Base-by-base conservation (phyloP, 371 early-diverging fungal genomes). In the Mucor plumbeus region DNA sequence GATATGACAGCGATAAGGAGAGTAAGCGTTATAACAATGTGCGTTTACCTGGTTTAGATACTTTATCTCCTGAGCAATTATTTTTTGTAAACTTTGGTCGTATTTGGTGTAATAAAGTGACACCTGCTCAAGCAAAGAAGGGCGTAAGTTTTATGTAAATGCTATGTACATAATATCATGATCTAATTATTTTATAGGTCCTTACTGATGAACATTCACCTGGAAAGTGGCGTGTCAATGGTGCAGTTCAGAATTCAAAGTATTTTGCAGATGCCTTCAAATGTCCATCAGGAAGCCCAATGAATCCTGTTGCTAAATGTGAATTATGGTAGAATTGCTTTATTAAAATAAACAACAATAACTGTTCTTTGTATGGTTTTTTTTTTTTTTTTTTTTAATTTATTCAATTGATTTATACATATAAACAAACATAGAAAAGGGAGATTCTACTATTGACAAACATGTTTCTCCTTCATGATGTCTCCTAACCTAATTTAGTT, bases 261-360 rank as follows among this genome's bases (percentile, higher is more conserved):
- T 68, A 81, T n/a, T 93, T 93, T 78, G 79, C 88, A 3, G 60
- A 85, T 13, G 88, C 83, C 4, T 93, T 87, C 77, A 72, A 82
- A 9, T 93, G 92, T 59, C 77, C 81, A 26, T 71, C 69, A 17
- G 78, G 77, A 19, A 72, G 77, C 9, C 79, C 77, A 2, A 86
- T 88, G 86, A 88, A 88, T 38, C 87, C 88, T 15, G 59, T 44
- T 17, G 68, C 79, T 7, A 85, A 86, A 63, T 86, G 86, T 61
- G 70, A 76, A 36, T 59, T 86, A 10, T 85, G 86, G 86, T 87
- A 81, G 11, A 50, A 44, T 5, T 44, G 7, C 7, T 5, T 19
- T 21, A 10, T 5, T 11, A 50, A 21, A 50, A 50, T 50, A 50
- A 50, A 50, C 38, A 7, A 9, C 38, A 26, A 26, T 26, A 26